A percentile compares a stretch with the other conserved stretches of the same genome.
Evolutionary conservation across 345 rosid species (phyloP).

Genomic region (Alliaria petiolata): DNA sequence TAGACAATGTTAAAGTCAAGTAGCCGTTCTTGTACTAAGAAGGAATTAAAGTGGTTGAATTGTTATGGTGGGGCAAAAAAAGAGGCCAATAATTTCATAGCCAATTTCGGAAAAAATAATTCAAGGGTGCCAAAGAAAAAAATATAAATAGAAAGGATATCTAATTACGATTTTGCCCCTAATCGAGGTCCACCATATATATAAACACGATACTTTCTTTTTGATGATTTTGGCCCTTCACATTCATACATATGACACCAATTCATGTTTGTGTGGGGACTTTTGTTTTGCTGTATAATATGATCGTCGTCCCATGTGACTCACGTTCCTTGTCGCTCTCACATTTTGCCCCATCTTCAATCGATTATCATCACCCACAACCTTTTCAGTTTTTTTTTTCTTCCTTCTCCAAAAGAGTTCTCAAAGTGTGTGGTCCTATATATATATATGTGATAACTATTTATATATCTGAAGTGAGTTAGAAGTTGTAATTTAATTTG

Average conservation of each 20-base stretch:
- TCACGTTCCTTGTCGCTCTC: conserved; percentile 40
- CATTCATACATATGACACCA: conserved; percentile 29
- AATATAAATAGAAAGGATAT: neutral
- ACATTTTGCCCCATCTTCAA: conserved; percentile 27
- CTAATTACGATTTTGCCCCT: conserved; percentile 3
- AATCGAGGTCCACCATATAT: conserved; percentile 24
- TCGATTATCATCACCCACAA: conserved; percentile 21
- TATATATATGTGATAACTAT: neutral
- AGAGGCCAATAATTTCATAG: conserved; percentile 26
- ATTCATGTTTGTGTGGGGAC: conserved; percentile 37
- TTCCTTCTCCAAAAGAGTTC: conserved; percentile 1
- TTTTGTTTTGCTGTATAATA: conserved; percentile 27
- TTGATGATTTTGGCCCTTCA: conserved; percentile 26
- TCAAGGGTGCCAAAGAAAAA: neutral
- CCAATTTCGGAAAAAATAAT: conserved; percentile 11
- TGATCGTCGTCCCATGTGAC: conserved; percentile 34
- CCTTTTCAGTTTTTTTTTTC: neutral
- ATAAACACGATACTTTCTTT: conserved; percentile 8
- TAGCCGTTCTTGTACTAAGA: conserved; percentile 33
- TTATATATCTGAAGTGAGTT: conserved; percentile 9
- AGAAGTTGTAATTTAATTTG: neutral
- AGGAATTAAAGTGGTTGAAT: conserved; percentile 29
- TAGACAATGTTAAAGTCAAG: conserved; percentile 32
- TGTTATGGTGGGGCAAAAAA: conserved; percentile 29
- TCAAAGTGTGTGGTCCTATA: conserved; percentile 17